Evolutionary conservation across 805 yeast species (phyloP).

Genomic region (Wickerhamiella musiphila): DNA sequence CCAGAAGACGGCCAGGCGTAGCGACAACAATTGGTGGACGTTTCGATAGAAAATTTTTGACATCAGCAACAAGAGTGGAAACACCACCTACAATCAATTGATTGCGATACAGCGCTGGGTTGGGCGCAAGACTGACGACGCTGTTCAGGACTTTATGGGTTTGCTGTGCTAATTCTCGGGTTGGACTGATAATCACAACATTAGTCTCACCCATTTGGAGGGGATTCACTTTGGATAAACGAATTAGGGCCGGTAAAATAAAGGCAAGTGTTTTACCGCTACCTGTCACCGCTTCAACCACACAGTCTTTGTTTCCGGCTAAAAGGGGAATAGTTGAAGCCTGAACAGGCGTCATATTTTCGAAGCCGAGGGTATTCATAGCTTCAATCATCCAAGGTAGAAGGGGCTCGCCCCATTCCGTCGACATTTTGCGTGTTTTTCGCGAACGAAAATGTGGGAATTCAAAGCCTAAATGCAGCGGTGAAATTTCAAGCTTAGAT

Average conservation of each 20-base stretch:
- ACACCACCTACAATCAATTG: constrained; percentile 28
- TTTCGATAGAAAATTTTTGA: constrained; percentile 33
- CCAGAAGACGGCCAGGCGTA: constrained; percentile 80
- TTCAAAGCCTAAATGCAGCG: no score
- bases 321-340: constrained; percentile 85
- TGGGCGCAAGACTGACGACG: constrained; percentile 31
- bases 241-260: constrained; percentile 47
- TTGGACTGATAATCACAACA: constrained; percentile 58
- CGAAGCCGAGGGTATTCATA: constrained; percentile 54
- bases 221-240: constrained; percentile 17
- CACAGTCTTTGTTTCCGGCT: constrained; percentile 75
- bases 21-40: constrained; percentile 69
- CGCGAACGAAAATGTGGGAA: no score
- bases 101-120: constrained; percentile 12
- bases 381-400: constrained; percentile 32
- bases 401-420: constrained; percentile 15
- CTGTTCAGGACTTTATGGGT: constrained; percentile 48
- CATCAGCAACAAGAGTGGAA: constrained; percentile 41
- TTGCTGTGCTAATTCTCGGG: constrained; percentile 34
- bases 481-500: no score
- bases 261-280: constrained; percentile 96
- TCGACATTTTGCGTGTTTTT: no score
- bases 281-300: constrained; percentile 94
- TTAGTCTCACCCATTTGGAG: constrained; percentile 42
- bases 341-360: constrained; percentile 88